These are phyloP conservation scores for Salix exigua DNA, from an alignment of 345 rosid genomes.

Conservation along the genomic window DNA sequence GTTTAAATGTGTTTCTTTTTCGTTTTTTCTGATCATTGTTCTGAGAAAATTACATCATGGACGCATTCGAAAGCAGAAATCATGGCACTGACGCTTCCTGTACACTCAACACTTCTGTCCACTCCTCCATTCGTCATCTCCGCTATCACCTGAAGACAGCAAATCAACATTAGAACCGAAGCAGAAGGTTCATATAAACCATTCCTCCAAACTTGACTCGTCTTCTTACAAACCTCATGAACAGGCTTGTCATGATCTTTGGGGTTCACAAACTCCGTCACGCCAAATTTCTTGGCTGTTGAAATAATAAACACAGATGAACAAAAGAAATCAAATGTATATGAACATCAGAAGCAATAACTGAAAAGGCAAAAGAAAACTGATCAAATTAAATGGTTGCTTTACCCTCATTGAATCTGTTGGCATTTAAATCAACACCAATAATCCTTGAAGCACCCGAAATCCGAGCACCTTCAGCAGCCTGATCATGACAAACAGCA, in stretches of 20 bases:
- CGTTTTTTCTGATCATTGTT: neutral
- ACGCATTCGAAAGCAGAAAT: conserved; percentile 46
- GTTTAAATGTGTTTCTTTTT: neutral
- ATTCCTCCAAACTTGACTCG: neutral
- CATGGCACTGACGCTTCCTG: conserved; percentile 42
- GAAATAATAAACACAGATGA: neutral
- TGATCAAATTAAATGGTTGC: neutral
- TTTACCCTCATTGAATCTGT: conserved; percentile 21
- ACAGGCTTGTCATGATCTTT: conserved; percentile 18
- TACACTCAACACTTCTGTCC: conserved; percentile 45
- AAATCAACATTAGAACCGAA: neutral
- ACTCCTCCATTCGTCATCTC: conserved; percentile 51
- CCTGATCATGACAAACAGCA: conserved; percentile 11
- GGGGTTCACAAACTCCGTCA: conserved; percentile 18
- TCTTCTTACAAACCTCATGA: conserved; percentile 15
- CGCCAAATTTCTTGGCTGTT: conserved; percentile 21
- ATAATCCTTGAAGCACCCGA: conserved; percentile 41
- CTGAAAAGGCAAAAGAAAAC: neutral
- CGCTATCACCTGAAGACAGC: conserved; percentile 31
- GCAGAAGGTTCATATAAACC: neutral
- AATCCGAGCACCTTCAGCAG: conserved; percentile 35
- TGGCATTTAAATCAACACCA: conserved; percentile 38
- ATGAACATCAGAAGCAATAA: neutral
- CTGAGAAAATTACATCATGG: conserved; percentile 27
- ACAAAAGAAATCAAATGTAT: neutral